Evolutionary conservation across 345 rosid species (phyloP), one percentile per base, ranked within the genome.

Genomic region (Carallia pectinifolia): DNA sequence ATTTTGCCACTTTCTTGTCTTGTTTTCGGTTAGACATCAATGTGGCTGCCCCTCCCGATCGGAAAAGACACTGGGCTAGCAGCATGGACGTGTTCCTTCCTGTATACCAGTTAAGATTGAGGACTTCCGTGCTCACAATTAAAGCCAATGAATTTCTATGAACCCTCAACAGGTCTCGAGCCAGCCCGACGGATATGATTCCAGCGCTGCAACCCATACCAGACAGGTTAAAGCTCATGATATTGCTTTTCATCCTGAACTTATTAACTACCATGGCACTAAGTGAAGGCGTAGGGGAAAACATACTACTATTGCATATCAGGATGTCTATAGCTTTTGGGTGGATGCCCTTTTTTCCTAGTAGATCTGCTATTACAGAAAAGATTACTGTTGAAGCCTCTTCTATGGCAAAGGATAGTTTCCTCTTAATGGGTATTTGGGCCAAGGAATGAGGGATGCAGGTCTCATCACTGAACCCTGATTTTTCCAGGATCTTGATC

Each of bases 161-260:
- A 52, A 53, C 61, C 53, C 27, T 37, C 15, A 71, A 37, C n/a
- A 71, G 54, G 19, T 62, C 62, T 62, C 18, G 23, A 8, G 61
- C 68, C 5, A 71, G 62, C 4, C 44, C 48, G 9, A 62, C 36
- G 13, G 68, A 62, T 27, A 34, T 37, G 40, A 71, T 62, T 15
- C 74, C 74, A 6, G 68, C 68, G 15, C 68, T 71, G 67, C 68
- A 71, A 4, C 73, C 74, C 63, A 71, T 71, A 12, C 63, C 62
- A 1, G 68, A 71, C 8, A 71, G 68, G 68, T 71, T 63, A 36
- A 63, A 64, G 27, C 68, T 62, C 68, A 18, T 54, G 23, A 71
- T 27, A 23, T 71, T 63, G 68, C 74, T 71, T 17, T 54, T 62
- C 40, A 71, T 52, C 12, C 10, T 39, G 54, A 71, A 63, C 40